Base-by-base conservation (phyloP, 2,329 filamentous ascomycete genomes). In the Hyphodiscus sp. region DNA sequence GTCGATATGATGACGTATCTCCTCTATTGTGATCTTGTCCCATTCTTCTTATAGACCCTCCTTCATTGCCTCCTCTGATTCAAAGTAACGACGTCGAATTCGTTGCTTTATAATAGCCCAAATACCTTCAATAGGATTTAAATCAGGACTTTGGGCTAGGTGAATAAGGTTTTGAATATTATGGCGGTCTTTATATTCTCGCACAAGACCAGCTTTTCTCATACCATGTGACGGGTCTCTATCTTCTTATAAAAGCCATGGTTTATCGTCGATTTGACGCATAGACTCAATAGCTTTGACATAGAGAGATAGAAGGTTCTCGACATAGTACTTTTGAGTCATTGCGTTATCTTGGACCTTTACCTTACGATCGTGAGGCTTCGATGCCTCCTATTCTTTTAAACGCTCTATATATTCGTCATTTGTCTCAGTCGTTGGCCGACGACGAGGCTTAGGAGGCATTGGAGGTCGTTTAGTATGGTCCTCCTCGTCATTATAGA, bases 231-330 rank as follows among this genome's bases (percentile, higher is more conserved):
- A 51, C 46, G 49, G n/a, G n/a, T n/a, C n/a, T n/a, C n/a, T n/a
- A n/a, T n/a, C n/a, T n/a, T n/a, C n/a, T n/a, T n/a, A n/a, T 29
- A 51, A 51, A 47, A 51, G 49, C 49, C 43, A 51, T 46, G 26
- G 23, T 51, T 51, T 51, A 33, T 51, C 29, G 43, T 47, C 42
- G 38, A 30, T 51, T 18, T 26, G 33, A 20, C 43, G 43, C 43
- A 51, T 47, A 33, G 19, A 51, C 26, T 41, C 41, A 47, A 51
- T 38, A 19, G 49, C 49, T 30, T 51, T 16, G 26, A 11, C 18
- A 30, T 51, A 51, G 29, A 47, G 19, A 51, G 43, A 23, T 15
- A 47, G 23, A 26, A 51, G 26, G 20, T n/a, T n/a, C n/a, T n/a
- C 42, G 43, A 29, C 16, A 33, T 50, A 46, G 20, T 50, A 45